Evolutionary conservation across 2,329 filamentous ascomycete genomes (phyloP).

Genomic region (Cercospora sp.): DNA sequence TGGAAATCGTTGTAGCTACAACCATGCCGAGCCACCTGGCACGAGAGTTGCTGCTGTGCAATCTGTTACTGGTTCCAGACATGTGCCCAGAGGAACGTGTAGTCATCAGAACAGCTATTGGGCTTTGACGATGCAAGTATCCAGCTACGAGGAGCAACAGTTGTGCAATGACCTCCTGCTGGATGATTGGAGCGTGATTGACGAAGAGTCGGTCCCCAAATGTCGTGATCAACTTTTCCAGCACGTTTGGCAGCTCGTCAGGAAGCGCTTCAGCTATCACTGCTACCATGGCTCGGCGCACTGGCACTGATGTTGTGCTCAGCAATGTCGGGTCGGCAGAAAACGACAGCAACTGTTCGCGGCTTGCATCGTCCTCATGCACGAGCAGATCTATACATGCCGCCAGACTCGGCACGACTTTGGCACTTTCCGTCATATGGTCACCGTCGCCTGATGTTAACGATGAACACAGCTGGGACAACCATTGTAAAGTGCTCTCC

Average conservation of each 20-base stretch:
- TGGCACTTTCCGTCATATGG: background rate
- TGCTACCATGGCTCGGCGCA: slow-evolving; percentile 35
- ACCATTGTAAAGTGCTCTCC: slow-evolving; percentile 39
- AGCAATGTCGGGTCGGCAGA: slow-evolving; percentile 30
- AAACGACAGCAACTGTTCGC: slow-evolving; percentile 28
- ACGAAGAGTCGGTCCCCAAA: slow-evolving; percentile 89
- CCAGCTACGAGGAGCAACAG: slow-evolving; percentile 75
- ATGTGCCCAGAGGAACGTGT: slow-evolving; percentile 74
- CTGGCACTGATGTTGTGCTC: slow-evolving; percentile 25
- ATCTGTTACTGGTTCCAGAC: slow-evolving; percentile 77
- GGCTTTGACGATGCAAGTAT: slow-evolving; percentile 67
- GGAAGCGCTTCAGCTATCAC: slow-evolving; percentile 26
- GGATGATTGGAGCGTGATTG: slow-evolving; percentile 76
- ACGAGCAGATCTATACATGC: slow-evolving; percentile 23
- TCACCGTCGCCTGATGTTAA: too few relatives aligned
- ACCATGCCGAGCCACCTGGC: slow-evolving; percentile 85
- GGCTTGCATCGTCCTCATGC: slow-evolving; percentile 21
- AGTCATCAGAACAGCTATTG: slow-evolving; percentile 66
- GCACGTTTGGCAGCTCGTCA: slow-evolving; percentile 52
- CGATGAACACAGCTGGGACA: slow-evolving; percentile 21
- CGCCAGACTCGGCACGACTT: slow-evolving; percentile 19
- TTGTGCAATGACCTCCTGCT: slow-evolving; percentile 87
- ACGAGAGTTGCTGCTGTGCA: slow-evolving; percentile 72
- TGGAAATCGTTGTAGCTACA: slow-evolving; percentile 72
- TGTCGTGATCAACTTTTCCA: slow-evolving; percentile 68